Base-by-base conservation (phyloP, 768 basidiomycete genomes). In the Asterophora parasitica region DNA sequence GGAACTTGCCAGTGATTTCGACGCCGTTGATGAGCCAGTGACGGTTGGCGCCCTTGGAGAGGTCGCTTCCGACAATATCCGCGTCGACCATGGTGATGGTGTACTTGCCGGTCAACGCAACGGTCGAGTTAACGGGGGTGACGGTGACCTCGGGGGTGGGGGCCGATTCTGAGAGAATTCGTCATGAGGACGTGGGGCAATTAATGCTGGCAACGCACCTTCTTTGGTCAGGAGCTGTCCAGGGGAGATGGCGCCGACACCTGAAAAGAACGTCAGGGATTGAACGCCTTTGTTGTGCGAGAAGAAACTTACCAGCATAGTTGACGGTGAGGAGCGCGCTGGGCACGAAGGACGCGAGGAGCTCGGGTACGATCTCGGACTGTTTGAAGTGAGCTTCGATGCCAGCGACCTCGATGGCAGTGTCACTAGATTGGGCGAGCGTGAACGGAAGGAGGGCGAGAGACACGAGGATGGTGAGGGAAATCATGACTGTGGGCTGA, bases 11-110 rank as follows among this genome's bases (percentile, higher is more conserved):
- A 17, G 61, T 55, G 33, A 85, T 49, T 3, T 70, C 71, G 13
- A 78, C 86, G 17, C 75, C 71, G 62, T 90, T 88, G 51, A 82
- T 78, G 40, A 92, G 78, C 88, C 88, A 92, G 69, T 91, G 90
- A 45, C 85, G 77, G 42, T 80, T 88, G 54, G 82, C 80, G 15
- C 79, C 82, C 7, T 69, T 65, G 31, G 73, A 63, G 45, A 79
- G 67, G 53, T 83, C 73, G 40, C 76, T 67, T 32, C 88, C 87
- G 31, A 83, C 82, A 17, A 76, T 60, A 49, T 80, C 81, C 10
- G 86, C 85, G 57, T 92, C 89, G 26, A 81, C 75, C 86, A 92
- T 86, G 43, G 78, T 71, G 30, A 91, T 61, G 19, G 88, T 88
- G 65, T 75, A 88, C 34, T 65, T 74, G 10, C 75, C 77, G 31